Evolutionary conservation across 805 yeast species (phyloP).

Genomic region (Peterozyma toletana): DNA sequence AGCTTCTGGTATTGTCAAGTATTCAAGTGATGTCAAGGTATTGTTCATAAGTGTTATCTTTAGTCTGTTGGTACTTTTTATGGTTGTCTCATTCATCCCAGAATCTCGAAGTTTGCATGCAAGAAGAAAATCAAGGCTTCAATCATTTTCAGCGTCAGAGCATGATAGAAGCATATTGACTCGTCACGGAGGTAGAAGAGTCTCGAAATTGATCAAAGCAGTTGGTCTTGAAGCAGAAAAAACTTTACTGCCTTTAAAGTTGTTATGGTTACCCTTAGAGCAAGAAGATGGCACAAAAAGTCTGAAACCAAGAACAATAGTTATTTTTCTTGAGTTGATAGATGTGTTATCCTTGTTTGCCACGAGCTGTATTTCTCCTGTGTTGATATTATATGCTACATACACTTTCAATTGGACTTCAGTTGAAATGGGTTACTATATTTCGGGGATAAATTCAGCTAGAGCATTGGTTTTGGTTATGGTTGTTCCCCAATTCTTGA

Average conservation of each 20-base stretch:
- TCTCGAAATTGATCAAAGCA: not conserved
- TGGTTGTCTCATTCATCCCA: slow-evolving; percentile 27
- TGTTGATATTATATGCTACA: slow-evolving; percentile 38
- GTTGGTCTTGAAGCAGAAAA: not conserved
- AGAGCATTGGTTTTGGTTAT: slow-evolving; percentile 37
- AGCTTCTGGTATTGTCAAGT: not conserved
- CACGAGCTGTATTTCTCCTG: slow-evolving; percentile 25
- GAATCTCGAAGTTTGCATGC: slow-evolving; percentile 50
- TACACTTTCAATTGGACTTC: slow-evolving; percentile 40
- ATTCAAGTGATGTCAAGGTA: not conserved
- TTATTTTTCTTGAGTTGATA: slow-evolving; percentile 29
- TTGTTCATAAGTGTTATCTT: slow-evolving; percentile 6
- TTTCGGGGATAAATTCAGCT: slow-evolving; percentile 38
- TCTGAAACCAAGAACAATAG: slow-evolving; percentile 25
- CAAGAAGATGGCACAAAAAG: not conserved
- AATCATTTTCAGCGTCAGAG: slow-evolving; percentile 17
- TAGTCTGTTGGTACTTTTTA: slow-evolving; percentile 18
- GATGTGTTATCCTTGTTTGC: slow-evolving; percentile 31
- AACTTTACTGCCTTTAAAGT: slow-evolving; percentile 32
- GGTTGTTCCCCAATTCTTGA: slow-evolving; percentile 34
- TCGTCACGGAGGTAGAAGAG: not conserved
- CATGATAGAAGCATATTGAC: not conserved
- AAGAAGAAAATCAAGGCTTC: slow-evolving; percentile 29
- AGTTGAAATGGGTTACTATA: slow-evolving; percentile 40
- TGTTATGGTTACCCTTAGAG: slow-evolving; percentile 36